These are phyloP conservation scores for Neoboletus brunneissimus DNA, from an alignment of 768 basidiomycete species.

Conservation along the genomic window DNA sequence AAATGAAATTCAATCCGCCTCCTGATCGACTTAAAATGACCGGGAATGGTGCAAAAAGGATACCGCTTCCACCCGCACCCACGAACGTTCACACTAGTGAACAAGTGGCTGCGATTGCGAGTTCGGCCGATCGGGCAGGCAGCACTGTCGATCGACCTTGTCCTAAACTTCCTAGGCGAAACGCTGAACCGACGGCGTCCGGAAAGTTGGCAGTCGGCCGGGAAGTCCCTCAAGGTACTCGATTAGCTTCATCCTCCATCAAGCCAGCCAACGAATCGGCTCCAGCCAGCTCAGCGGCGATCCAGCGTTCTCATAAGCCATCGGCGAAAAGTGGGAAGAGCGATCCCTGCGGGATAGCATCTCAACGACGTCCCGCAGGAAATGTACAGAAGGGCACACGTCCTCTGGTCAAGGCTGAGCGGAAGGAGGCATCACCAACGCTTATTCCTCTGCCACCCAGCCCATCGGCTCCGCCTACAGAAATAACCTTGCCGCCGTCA, in stretches of 20 bases:
- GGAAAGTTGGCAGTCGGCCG: slow-evolving; percentile 6
- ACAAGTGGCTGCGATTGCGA: slow-evolving; percentile 1
- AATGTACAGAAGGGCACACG: slow-evolving; percentile 10
- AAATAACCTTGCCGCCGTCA: slow-evolving; percentile 23
- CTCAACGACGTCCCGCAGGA: slow-evolving; percentile 9
- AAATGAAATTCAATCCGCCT: slow-evolving; percentile 21
- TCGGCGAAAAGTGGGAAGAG: slow-evolving; percentile 4
- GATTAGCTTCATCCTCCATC: slow-evolving; percentile 1
- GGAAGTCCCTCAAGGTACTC: slow-evolving; percentile 8
- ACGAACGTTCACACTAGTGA: background rate
- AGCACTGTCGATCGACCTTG: slow-evolving; percentile 1
- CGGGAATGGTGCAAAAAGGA: slow-evolving; percentile 32
- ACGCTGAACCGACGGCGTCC: background rate
- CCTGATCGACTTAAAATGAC: slow-evolving; percentile 25
- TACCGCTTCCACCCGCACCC: slow-evolving; percentile 27
- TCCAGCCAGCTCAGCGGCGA: background rate
- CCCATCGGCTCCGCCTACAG: slow-evolving; percentile 18
- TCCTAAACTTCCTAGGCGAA: slow-evolving; percentile 11
- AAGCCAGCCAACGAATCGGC: slow-evolving; percentile 7
- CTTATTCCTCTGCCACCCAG: slow-evolving; percentile 21
- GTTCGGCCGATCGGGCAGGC: background rate
- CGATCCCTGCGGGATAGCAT: slow-evolving; percentile 1
- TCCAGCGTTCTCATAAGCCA: slow-evolving; percentile 13
- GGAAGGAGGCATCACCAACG: slow-evolving; percentile 16
- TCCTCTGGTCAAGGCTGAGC: slow-evolving; percentile 10